Base-by-base conservation (phyloP, 2,329 filamentous ascomycete species). In the Sclerotinia nivalis region DNA sequence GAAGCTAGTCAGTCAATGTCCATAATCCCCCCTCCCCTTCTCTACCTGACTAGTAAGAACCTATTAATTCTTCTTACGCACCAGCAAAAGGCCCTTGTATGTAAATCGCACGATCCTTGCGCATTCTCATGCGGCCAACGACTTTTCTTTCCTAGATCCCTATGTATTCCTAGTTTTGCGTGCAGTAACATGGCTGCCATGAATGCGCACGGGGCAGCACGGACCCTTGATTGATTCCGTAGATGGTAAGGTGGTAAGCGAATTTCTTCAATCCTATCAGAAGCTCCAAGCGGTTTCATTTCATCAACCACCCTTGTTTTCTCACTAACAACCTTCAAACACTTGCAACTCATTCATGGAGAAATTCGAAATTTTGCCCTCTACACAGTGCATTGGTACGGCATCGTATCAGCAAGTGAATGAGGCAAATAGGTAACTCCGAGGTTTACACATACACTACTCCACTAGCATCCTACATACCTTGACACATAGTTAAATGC, bases 201-300 rank as follows among this genome's bases (percentile, higher is more conserved):
- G 22, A 52, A 52, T 64, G 61, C 62, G 72, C 72, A 74, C 71
- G 71, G 72, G 71, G 60, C 70, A 73, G 61, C 71, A 60, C 60
- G 66, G 64, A 70, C 71, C 70, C 66, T 69, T 68, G 66, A 49
- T 66, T 40, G 64, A 56, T 50, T 70, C 58, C 22, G 20, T 47
- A n/a, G 28, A 37, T 43, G 40, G 40, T 43, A 43, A 18, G 40
- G 40, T 43, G 40, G 22, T 47, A 50, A 65, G 67, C 59, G 34
- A 65, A 61, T 43, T 43, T 43, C 68, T 69, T 61, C 55, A 70
- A 64, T 56, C 66, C 69, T 70, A 65, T 68, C 70, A 65, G 40
- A 70, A 68, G 66, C 66, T 70, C 70, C 67, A 72, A 73, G 73
- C 73, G 73, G 73, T 75, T 74, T 74, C 73, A 74, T 72, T 74